phyloP scores from a whole-genome alignment of 1,284 basidiomycete genomes.

The Singerocomus rubriflavus region DNA sequence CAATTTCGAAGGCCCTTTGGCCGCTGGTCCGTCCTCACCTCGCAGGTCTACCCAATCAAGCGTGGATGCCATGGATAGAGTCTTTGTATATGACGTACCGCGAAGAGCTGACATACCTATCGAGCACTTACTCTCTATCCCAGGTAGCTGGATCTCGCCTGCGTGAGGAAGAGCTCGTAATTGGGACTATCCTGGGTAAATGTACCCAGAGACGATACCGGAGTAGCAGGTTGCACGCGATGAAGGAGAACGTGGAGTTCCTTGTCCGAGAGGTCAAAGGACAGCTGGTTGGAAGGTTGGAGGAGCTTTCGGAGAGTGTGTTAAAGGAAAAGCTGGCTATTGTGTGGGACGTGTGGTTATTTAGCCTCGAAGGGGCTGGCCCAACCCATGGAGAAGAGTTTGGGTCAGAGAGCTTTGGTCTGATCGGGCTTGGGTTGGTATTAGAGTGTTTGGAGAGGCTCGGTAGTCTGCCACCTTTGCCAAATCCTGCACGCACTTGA shows the following conservation, averaged over 20 bases:
- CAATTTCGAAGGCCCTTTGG: constrained; percentile 47
- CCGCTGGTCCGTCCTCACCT: constrained; percentile 40
- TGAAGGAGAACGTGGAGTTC: constrained; percentile 55
- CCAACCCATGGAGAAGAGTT: constrained; percentile 29
- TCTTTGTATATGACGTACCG: constrained; percentile 50
- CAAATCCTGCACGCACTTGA: constrained; percentile 6
- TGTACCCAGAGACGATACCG: constrained; percentile 59
- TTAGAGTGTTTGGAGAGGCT: constrained; percentile 57
- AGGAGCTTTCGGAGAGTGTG: constrained; percentile 27
- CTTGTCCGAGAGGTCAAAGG: constrained; percentile 53
- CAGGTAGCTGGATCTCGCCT: constrained; percentile 53
- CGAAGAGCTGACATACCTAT: constrained; percentile 66
- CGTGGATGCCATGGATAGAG: constrained; percentile 35
- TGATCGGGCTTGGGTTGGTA: constrained; percentile 58
- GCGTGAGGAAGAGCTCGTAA: constrained; percentile 68
- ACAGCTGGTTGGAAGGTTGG: constrained; percentile 40
- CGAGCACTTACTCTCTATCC: constrained; percentile 64
- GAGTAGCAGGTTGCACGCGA: constrained; percentile 56
- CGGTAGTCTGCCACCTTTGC: constrained; percentile 24
- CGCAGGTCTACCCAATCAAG: constrained; percentile 28
- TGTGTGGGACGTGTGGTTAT: constrained; percentile 65
- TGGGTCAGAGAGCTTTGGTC: constrained; percentile 65
- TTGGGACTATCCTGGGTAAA: constrained; percentile 69
- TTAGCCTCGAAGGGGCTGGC: constrained; percentile 37
- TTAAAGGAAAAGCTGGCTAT: constrained; percentile 44